These are phyloP conservation scores for Colletotrichum sp. DNA, from an alignment of 2,329 filamentous ascomycete species.

Conservation along the genomic window DNA sequence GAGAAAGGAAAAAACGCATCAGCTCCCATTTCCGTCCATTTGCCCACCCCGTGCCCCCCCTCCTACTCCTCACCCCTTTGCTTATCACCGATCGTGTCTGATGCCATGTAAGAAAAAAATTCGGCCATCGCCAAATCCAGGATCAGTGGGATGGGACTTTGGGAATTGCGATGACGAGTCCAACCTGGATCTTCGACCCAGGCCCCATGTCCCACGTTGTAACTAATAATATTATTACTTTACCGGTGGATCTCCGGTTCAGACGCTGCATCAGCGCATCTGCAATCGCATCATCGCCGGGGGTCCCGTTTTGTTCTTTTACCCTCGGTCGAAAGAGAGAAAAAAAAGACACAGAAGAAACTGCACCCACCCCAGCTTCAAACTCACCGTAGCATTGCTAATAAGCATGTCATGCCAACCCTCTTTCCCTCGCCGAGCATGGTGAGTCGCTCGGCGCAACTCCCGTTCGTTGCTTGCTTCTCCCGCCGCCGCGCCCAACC, in stretches of 20 bases:
- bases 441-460: background rate
- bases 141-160: background rate
- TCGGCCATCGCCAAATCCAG: background rate
- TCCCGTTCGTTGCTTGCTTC: background rate
- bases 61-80: background rate
- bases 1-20: background rate
- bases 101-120: constrained; percentile 1
- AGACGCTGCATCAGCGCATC: background rate
- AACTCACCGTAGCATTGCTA: background rate
- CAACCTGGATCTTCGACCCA: background rate
- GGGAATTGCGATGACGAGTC: constrained; percentile 7
- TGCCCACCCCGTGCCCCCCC: background rate
- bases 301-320: background rate
- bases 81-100: background rate
- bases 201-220: background rate
- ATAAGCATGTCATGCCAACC: background rate
- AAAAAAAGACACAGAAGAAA: background rate
- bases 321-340: background rate
- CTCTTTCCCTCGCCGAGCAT: background rate
- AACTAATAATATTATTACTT: background rate
- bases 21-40: background rate
- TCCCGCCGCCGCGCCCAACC: background rate
- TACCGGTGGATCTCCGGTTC: constrained; percentile 5
- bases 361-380: background rate
- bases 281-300: constrained; percentile 5